Base-by-base conservation (phyloP, 345 rosid species). In the Diplotaxis tenuifolia region DNA sequence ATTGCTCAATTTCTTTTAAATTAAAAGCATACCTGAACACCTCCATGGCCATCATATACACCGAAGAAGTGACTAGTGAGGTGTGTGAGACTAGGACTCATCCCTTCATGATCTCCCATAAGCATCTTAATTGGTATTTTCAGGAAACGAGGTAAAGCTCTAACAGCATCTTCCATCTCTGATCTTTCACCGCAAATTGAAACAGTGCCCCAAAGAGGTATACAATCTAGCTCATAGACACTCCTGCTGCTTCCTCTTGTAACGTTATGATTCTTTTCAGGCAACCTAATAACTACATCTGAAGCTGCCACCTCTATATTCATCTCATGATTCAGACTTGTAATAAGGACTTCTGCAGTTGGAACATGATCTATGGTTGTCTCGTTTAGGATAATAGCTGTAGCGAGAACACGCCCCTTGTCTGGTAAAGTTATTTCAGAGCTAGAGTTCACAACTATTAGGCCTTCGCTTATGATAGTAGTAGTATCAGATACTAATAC, bases 41-140 rank as follows among this genome's bases (percentile, higher is more conserved):
- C 98, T 49, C 97, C 98, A 61, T 94, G 98, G 71, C 97, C 59
- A 82, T 94, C 98, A 66, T 91, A 94, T 36, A 89, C 98, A 49
- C 96, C 96, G 29, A 89, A 94, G 82, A 94, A 89, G 78, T 94
- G 98, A 67, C 89, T 78, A 34, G 86, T 85, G 65, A 91, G 88
- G 70, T 85, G 81, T n/a, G 89, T 77, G 75, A 89, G 84, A 77
- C 78, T 81, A 56, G 83, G 90, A 81, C 77, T 83, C 78, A 83
- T 81, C 70, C 86, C 93, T 76, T 86, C 93, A 49, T 61, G 84
- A 57, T 87, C 84, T 4, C 84, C 90, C 56, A 84, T 77, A 60
- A 94, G 92, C 96, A 89, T 86, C 62, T 82, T 86, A 72, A 89
- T 84, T 16, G 97, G 97, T 76, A 94, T 78, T 80, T 89, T 84